A percentile compares a stretch with the other conserved stretches of the same genome.
Conservation (phyloP, 2,329 filamentous ascomycete genomes). For the Nannizzia gypsea region DNA sequence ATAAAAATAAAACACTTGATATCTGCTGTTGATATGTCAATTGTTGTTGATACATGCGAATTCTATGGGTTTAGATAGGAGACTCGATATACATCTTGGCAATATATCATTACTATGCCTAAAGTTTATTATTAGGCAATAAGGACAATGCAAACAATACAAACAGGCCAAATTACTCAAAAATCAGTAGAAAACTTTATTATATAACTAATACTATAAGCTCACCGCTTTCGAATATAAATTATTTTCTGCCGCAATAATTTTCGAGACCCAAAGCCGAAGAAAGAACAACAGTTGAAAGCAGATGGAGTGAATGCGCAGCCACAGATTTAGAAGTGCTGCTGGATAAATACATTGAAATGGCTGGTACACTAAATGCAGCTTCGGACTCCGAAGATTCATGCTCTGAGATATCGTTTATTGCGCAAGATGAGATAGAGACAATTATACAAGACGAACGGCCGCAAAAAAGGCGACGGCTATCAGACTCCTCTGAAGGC, state of each 20-base stretch:
- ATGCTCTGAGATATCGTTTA: background rate
- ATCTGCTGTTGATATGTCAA: background rate
- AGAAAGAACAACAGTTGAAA: background rate
- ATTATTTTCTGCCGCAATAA: background rate
- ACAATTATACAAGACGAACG: conserved; percentile 18
- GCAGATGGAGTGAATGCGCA: background rate
- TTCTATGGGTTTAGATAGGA: no score
- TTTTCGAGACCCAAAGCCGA: background rate
- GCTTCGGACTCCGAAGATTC: background rate
- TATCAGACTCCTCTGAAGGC: conserved; percentile 27
- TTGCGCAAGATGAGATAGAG: background rate
- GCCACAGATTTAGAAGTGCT: background rate
- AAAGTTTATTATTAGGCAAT: background rate
- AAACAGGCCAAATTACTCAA: background rate
- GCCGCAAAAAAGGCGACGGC: conserved; percentile 29
- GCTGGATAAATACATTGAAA: background rate
- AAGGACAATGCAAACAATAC: background rate
- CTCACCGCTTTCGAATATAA: background rate
- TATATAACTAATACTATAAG: no score
- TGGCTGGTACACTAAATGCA: background rate
- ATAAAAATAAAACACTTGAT: conserved; percentile 6
- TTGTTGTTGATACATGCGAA: no score
- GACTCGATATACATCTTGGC: no score
- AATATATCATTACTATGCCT: background rate
- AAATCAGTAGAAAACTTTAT: background rate